Evolutionary conservation across 2,329 filamentous ascomycete species (phyloP).

Genomic region (Gnomoniopsis sp.): DNA sequence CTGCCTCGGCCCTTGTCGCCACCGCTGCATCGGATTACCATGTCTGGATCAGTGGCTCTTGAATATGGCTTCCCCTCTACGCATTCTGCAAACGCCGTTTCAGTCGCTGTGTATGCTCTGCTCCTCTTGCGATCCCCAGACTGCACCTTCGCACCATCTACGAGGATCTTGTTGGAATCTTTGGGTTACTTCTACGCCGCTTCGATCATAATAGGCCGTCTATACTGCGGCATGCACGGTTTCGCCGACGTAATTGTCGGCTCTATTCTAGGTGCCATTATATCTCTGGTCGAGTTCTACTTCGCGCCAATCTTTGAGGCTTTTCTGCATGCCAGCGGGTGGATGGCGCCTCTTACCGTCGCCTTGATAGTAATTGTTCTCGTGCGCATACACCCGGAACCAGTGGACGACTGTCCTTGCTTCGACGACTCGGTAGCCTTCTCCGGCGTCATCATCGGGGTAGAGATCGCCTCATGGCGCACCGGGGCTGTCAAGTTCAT

Average conservation of each 20-base stretch:
- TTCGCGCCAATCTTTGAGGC: slow-evolving; percentile 62
- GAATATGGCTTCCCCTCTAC: slow-evolving; percentile 98
- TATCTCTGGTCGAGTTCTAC: slow-evolving; percentile 58
- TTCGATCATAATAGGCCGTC: slow-evolving; percentile 84
- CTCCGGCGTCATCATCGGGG: slow-evolving; percentile 82
- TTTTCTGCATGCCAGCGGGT: slow-evolving; percentile 65
- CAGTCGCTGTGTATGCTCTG: slow-evolving; percentile 82
- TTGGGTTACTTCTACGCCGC: slow-evolving; percentile 79
- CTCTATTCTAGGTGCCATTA: slow-evolving; percentile 68
- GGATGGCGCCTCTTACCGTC: slow-evolving; percentile 61
- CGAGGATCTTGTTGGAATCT: slow-evolving; percentile 61
- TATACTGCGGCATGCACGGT: slow-evolving; percentile 99
- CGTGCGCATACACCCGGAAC: slow-evolving; percentile 89
- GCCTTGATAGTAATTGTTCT: slow-evolving; percentile 67
- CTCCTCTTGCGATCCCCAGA: slow-evolving; percentile 65
- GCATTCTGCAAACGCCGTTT: slow-evolving; percentile 94
- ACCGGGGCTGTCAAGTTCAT: slow-evolving; percentile 56
- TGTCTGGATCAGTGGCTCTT: slow-evolving; percentile 91
- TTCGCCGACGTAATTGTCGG: slow-evolving; percentile 88
- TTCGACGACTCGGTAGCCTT: slow-evolving; percentile 96
- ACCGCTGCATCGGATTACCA: slow-evolving; percentile 89
- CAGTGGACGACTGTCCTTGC: slow-evolving; percentile 93
- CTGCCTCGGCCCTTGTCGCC: slow-evolving; percentile 89
- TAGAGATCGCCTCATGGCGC: slow-evolving; percentile 82
- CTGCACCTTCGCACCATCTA: slow-evolving; percentile 56